Evolutionary conservation across 768 basidiomycete species (phyloP).

Genomic region (Panaeolus papilionaceus): DNA sequence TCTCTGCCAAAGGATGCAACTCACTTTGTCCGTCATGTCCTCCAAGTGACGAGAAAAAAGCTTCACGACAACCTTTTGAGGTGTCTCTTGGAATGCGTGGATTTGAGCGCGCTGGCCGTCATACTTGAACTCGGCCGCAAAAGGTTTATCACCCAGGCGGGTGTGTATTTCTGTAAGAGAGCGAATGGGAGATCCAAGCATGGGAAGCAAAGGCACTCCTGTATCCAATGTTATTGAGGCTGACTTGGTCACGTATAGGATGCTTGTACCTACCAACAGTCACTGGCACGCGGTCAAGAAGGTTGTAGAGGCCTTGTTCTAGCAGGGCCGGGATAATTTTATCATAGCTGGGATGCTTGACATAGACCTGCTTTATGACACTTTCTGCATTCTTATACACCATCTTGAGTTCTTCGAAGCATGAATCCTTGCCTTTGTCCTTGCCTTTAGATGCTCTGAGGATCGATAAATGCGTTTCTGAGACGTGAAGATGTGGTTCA

Average conservation of each 20-base stretch:
- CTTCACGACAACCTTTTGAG: conserved; percentile 48
- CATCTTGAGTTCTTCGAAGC: conserved; percentile 41
- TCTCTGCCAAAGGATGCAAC: neutral
- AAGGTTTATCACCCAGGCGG: conserved; percentile 66
- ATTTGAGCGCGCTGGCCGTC: conserved; percentile 89
- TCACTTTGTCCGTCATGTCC: conserved; percentile 89
- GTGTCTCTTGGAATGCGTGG: conserved; percentile 51
- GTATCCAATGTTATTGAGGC: conserved; percentile 7
- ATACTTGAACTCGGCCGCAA: conserved; percentile 90
- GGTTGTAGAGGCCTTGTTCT: conserved; percentile 61
- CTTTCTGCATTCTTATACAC: conserved; percentile 65
- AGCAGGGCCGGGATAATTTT: conserved; percentile 69
- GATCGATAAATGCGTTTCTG: conserved; percentile 23
- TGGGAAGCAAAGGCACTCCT: conserved; percentile 85
- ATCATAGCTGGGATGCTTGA: conserved; percentile 79
- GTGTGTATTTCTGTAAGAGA: conserved; percentile 87
- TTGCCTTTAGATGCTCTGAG: conserved; percentile 25
- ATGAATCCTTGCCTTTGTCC: conserved; percentile 32
- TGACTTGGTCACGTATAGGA: neutral
- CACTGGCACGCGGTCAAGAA: conserved; percentile 67
- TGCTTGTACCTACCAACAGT: conserved; percentile 62
- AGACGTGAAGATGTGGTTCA: conserved; percentile 31
- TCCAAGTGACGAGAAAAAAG: conserved; percentile 91
- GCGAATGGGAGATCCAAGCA: conserved; percentile 85
- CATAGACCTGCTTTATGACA: conserved; percentile 73